Base-by-base conservation (phyloP, 805 yeast species). In the Candida taoyuanica region DNA sequence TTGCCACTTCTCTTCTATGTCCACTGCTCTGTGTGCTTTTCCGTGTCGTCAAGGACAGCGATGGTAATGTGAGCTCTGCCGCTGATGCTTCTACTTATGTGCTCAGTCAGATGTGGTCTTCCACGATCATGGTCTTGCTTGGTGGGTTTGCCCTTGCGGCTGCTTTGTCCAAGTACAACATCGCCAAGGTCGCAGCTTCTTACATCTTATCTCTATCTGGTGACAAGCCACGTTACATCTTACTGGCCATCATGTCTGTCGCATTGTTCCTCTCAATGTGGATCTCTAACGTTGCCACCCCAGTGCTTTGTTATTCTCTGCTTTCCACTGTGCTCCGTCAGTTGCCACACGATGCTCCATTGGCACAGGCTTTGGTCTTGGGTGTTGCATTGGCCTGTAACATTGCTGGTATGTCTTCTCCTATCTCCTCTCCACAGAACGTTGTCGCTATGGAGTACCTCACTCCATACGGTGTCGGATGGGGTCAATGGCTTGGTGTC, bases 201-300 rank as follows among this genome's bases (percentile, higher is more conserved):
- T 78, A 75, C 62, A 74, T 91, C 41, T 66, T 91, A 40, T 73
- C 88, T 3, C 64, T 70, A 34, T 89, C 95, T 2, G 96, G 97
- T 20, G 80, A 84, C 8, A 78, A 79, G 46, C 98, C 98, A 17
- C 71, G 84, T 33, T 72, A 76, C 44, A 82, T 91, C 12, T 62
- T 88, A 32, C 62, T 89, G 29, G 74, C 87, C 31, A 78, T 88
- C 40, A 87, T 91, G 97, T 63, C 72, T 29, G 93, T 91, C 16
- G 80, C 96, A 0, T 70, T 89, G 42, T 80, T 89, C 59, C 69
- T 87, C 38, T 78, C 95, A 5, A 88, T 91, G 85, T 89, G 96
- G 94, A 89, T 91, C 43, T 84, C 95, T 18, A 91, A 91, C 62
- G 98, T 91, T 31, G 98, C 98, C 1, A 86, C 97, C 1, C 98